Evolutionary conservation across 2,329 filamentous ascomycete genomes (phyloP).

Genomic region (Microcyclosporella mali): DNA sequence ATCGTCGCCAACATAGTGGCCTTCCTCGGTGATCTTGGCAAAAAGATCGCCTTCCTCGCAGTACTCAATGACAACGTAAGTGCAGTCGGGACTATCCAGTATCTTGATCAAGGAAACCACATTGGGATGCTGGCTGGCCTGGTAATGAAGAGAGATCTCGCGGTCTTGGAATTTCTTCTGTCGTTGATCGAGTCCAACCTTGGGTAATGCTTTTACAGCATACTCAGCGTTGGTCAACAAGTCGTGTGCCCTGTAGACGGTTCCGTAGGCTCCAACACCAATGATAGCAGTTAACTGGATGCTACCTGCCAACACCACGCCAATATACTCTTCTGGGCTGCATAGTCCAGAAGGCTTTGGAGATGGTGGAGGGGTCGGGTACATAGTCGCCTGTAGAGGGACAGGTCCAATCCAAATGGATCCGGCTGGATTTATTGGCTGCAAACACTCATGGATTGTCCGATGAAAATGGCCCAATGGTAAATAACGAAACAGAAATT

Average conservation of each 20-base stretch:
- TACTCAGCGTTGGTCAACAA: slow-evolving; percentile 74
- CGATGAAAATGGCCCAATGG: slow-evolving; percentile 10
- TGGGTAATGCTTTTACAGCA: slow-evolving; percentile 96
- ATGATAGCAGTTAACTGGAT: slow-evolving; percentile 79
- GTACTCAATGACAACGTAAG: slow-evolving; percentile 93
- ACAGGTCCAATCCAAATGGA: slow-evolving; percentile 4
- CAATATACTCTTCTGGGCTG: slow-evolving; percentile 75
- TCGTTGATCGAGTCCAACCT: slow-evolving; percentile 79
- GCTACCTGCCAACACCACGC: slow-evolving; percentile 72
- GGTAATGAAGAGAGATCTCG: slow-evolving; percentile 86
- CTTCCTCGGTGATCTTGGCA: slow-evolving; percentile 91
- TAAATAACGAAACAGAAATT: slow-evolving; percentile 5
- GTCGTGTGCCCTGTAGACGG: slow-evolving; percentile 86
- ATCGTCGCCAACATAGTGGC: slow-evolving; percentile 90
- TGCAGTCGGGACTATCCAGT: slow-evolving; percentile 84
- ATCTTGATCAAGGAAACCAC: slow-evolving; percentile 93
- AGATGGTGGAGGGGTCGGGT: slow-evolving; percentile 47
- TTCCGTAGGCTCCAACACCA: slow-evolving; percentile 91
- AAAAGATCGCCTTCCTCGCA: slow-evolving; percentile 96
- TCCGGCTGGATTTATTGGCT: slow-evolving; percentile 11
- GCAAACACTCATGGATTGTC: slow-evolving; percentile 16
- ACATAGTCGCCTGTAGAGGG: slow-evolving; percentile 32
- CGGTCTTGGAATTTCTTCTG: slow-evolving; percentile 86
- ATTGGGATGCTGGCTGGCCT: slow-evolving; percentile 82
- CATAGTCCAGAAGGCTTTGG: slow-evolving; percentile 35